These are phyloP conservation scores for Lactifluus piperatus DNA, from an alignment of 768 basidiomycete genomes.

Conservation along the genomic window DNA sequence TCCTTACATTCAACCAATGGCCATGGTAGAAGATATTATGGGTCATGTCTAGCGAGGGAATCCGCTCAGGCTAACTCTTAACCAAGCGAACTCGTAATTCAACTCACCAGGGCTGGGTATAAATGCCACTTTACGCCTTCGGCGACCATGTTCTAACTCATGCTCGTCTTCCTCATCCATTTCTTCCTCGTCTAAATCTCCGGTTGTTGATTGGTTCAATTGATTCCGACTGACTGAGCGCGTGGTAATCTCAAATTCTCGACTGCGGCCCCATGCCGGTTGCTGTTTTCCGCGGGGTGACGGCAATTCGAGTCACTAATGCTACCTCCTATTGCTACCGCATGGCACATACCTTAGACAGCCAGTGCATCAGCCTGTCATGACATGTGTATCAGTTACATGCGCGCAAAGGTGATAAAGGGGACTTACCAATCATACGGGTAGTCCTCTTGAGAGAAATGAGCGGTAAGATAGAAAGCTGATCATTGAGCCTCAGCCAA, in stretches of 20 bases:
- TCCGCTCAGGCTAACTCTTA: slow-evolving; percentile 3
- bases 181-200: slow-evolving; percentile 63
- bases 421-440: slow-evolving; percentile 68
- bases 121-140: slow-evolving; percentile 72
- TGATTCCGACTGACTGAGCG: slow-evolving; percentile 57
- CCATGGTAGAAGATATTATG: slow-evolving; percentile 90
- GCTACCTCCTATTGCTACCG: background rate
- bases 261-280: slow-evolving; percentile 82
- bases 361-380: slow-evolving; percentile 79
- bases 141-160: slow-evolving; percentile 55
- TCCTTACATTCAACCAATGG: slow-evolving; percentile 76
- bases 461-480: slow-evolving; percentile 86
- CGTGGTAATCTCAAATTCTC: slow-evolving; percentile 85
- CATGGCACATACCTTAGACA: slow-evolving; percentile 52
- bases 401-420: background rate
- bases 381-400: slow-evolving; percentile 4
- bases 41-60: slow-evolving; percentile 50
- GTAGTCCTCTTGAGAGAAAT: slow-evolving; percentile 82
- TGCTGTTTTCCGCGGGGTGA: slow-evolving; percentile 41
- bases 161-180: slow-evolving; percentile 51
- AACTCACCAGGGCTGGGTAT: slow-evolving; percentile 68
- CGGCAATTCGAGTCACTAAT: background rate
- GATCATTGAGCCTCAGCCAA: slow-evolving; percentile 14
- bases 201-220: slow-evolving; percentile 56
- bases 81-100: background rate